A percentile compares a stretch with the other conserved stretches of the same genome.
phyloP scores from a whole-genome alignment of 2,329 filamentous ascomycete species.

The Epichloe elymi region DNA sequence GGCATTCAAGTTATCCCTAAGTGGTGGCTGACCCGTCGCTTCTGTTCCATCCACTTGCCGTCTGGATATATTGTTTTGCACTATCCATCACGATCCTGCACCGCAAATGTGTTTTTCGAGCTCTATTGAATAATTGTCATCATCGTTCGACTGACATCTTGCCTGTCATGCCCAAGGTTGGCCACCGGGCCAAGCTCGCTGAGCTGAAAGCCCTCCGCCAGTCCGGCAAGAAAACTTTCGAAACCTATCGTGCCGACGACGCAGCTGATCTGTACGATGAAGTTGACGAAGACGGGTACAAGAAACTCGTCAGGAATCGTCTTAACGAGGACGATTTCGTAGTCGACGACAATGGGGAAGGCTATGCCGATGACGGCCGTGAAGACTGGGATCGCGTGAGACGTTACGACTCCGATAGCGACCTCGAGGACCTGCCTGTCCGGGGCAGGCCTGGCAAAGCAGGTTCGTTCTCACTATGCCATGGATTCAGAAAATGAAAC shows the following conservation, averaged over 20 bases:
- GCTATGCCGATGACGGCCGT: constrained; percentile 90
- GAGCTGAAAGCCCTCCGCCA: constrained; percentile 75
- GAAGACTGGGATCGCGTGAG: constrained; percentile 79
- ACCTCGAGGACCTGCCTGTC: constrained; percentile 27
- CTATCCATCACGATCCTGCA: background rate
- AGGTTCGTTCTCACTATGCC: constrained; percentile 24
- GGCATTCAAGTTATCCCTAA: background rate
- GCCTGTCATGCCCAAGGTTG: constrained; percentile 23
- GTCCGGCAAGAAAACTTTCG: constrained; percentile 81
- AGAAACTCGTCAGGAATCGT: constrained; percentile 81
- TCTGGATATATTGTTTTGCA: background rate
- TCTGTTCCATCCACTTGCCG: background rate
- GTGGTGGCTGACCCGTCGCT: background rate
- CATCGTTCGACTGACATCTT: constrained; percentile 4
- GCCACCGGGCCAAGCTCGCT: constrained; percentile 44
- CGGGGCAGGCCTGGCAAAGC: constrained; percentile 38
- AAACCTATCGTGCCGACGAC: constrained; percentile 76
- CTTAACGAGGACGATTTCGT: constrained; percentile 95
- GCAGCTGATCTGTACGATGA: constrained; percentile 83
- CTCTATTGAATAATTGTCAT: constrained; percentile 7
- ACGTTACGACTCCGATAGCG: constrained; percentile 61
- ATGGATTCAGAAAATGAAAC: constrained; percentile 1
- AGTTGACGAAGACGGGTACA: constrained; percentile 93
- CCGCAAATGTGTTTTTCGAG: background rate
- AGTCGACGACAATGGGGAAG: constrained; percentile 93